Percentiles rank a stretch among this genome's conserved stretches.
Conservation (phyloP, 2,329 filamentous ascomycete species). For the Fusarium sambucinum region DNA sequence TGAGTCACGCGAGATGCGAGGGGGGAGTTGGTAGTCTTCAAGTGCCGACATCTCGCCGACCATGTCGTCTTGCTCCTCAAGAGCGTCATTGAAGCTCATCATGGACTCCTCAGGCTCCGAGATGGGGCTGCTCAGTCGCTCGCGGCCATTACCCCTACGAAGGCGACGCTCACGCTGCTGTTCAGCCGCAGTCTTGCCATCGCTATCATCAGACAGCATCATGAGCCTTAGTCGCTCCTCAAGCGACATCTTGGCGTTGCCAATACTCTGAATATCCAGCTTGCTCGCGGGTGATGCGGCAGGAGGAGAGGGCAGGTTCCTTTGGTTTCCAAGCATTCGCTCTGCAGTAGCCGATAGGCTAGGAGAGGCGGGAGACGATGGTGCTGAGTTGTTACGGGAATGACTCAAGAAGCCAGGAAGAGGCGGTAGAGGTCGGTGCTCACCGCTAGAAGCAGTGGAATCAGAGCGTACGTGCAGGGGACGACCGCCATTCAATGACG, state of each 20-base stretch:
- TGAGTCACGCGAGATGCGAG: slow-evolving; percentile 91
- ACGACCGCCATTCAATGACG: slow-evolving; percentile 55
- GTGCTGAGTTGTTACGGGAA: slow-evolving; percentile 55
- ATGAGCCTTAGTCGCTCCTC: slow-evolving; percentile 89
- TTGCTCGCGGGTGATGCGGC: slow-evolving; percentile 75
- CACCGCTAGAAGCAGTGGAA: slow-evolving; percentile 81
- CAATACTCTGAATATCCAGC: slow-evolving; percentile 81
- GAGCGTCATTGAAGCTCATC: slow-evolving; percentile 51
- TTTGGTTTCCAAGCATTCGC: slow-evolving; percentile 73
- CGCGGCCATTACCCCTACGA: slow-evolving; percentile 69
- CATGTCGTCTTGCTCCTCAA: slow-evolving; percentile 70
- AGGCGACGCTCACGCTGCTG: slow-evolving; percentile 77
- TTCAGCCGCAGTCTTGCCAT: slow-evolving; percentile 69
- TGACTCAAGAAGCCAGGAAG: slow-evolving; percentile 72
- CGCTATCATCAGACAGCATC: slow-evolving; percentile 80
- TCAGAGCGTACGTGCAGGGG: slow-evolving; percentile 73
- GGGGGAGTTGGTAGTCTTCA: slow-evolving; percentile 74
- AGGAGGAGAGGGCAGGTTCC: slow-evolving; percentile 80
- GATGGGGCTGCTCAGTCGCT: slow-evolving; percentile 61
- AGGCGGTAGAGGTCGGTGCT: slow-evolving; percentile 87
- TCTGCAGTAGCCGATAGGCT: slow-evolving; percentile 80
- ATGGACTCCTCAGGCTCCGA: slow-evolving; percentile 57
- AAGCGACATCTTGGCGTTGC: slow-evolving; percentile 80
- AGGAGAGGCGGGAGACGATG: slow-evolving; percentile 67
- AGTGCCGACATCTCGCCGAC: slow-evolving; percentile 70